phyloP scores from a whole-genome alignment of 352 stramenopile genomes.

The Pythium brachiatum region DNA sequence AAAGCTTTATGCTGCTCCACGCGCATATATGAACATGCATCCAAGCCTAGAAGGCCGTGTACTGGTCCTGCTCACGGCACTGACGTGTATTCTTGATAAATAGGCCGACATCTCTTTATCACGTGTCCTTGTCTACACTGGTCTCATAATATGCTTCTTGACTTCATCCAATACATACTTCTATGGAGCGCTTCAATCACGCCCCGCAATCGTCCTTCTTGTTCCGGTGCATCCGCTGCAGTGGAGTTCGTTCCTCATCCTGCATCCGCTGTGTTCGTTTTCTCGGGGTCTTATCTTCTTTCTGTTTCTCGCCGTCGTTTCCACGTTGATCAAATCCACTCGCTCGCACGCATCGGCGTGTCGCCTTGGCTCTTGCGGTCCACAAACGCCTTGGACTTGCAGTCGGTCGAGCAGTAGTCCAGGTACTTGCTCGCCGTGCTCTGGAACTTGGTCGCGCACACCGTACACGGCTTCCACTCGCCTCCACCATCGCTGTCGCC shows the following conservation, averaged over 20 bases:
- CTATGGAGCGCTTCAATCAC: neutral
- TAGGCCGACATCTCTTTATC: neutral
- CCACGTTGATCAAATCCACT: conserved; percentile 24
- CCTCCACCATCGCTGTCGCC: conserved; percentile 1
- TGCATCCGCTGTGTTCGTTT: neutral
- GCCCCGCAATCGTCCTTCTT: conserved; percentile 2
- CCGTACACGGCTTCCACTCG: conserved; percentile 16
- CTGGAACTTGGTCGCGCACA: conserved; percentile 20
- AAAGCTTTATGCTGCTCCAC: too few relatives aligned
- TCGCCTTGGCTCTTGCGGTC: conserved; percentile 6
- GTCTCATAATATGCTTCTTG: neutral
- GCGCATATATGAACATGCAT: too few relatives aligned
- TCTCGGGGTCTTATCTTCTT: neutral
- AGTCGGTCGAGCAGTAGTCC: conserved; percentile 29
- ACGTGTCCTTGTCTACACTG: neutral
- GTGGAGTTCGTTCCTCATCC: neutral
- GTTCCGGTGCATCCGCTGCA: neutral
- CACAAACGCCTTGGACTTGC: conserved; percentile 25
- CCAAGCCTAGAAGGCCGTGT: too few relatives aligned
- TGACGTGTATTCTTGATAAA: conserved; percentile 5
- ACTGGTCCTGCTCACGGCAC: neutral
- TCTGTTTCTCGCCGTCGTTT: neutral
- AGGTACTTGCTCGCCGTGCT: conserved; percentile 26
- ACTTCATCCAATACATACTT: conserved; percentile 5
- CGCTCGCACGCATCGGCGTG: conserved; percentile 9